Conservation (phyloP, 2,329 filamentous ascomycete genomes). For the Blastomyces percursus region DNA sequence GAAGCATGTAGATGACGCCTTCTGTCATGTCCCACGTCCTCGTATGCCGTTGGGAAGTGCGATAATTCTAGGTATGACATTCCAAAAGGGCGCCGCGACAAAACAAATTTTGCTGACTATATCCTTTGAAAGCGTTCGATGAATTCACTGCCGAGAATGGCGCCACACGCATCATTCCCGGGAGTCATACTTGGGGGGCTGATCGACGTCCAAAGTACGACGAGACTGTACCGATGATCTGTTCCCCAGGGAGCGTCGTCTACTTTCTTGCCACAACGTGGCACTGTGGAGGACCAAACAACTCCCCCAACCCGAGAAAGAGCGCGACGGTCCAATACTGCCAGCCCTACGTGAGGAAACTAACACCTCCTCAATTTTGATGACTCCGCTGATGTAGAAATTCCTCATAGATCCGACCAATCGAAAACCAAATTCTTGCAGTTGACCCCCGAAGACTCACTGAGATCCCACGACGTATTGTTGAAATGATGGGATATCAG, state of each 20-base stretch:
- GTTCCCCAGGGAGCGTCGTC: conserved; percentile 28
- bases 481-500: conserved; percentile 28
- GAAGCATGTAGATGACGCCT: conserved; percentile 18
- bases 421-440: conserved; percentile 25
- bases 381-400: not conserved
- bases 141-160: conserved; percentile 26
- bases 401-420: conserved; percentile 19
- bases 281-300: conserved; percentile 32
- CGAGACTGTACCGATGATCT: conserved; percentile 26
- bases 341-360: conserved; percentile 25
- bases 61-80: conserved; percentile 24
- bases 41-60: conserved; percentile 25
- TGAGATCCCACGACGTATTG: conserved; percentile 21
- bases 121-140: conserved; percentile 22
- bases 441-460: conserved; percentile 24
- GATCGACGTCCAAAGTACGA: conserved; percentile 17
- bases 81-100: not conserved
- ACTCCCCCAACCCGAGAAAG: conserved; percentile 20
- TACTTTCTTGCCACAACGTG: conserved; percentile 29
- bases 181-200: conserved; percentile 27
- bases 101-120: not conserved
- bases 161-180: conserved; percentile 28
- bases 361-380: not conserved
- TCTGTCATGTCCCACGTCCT: conserved; percentile 26
- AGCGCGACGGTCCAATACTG: conserved; percentile 35